Percentiles rank a stretch among this genome's conserved stretches.
Conservation (phyloP, 2,329 filamentous ascomycete species). For the Pyrenophora tritici-repentis region DNA sequence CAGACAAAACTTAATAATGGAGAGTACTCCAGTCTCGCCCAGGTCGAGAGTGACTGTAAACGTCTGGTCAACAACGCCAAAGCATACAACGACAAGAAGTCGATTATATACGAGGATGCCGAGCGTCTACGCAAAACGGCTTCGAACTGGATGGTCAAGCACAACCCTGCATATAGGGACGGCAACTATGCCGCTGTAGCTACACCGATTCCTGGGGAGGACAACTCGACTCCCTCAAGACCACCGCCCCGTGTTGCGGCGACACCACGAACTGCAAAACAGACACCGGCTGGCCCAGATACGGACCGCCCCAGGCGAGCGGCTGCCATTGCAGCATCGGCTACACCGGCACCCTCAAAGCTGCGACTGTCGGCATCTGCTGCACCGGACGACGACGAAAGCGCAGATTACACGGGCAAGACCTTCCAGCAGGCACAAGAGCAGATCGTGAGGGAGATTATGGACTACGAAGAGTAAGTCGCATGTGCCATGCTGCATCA, state of each 20-base stretch:
- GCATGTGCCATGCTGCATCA: not conserved
- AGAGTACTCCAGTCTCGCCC: constrained; percentile 71
- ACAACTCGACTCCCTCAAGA: constrained; percentile 39
- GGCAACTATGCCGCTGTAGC: constrained; percentile 70
- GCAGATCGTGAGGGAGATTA: constrained; percentile 76
- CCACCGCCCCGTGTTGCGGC: constrained; percentile 35
- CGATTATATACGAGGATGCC: constrained; percentile 77
- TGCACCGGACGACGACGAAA: constrained; percentile 29
- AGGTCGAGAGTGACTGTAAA: constrained; percentile 83
- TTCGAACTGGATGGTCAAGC: constrained; percentile 84
- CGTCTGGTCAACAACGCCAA: constrained; percentile 88
- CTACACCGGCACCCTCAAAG: constrained; percentile 44
- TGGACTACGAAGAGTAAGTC: constrained; percentile 61
- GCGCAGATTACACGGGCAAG: constrained; percentile 57
- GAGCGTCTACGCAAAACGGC: constrained; percentile 85
- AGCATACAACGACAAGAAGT: constrained; percentile 76
- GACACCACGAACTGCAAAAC: constrained; percentile 28
- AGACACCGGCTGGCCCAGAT: constrained; percentile 32
- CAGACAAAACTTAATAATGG: constrained; percentile 68
- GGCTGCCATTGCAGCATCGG: constrained; percentile 29
- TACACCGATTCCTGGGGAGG: constrained; percentile 70
- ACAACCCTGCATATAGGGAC: constrained; percentile 80
- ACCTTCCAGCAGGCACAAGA: constrained; percentile 85
- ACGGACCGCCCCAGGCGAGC: constrained; percentile 42
- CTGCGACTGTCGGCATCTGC: constrained; percentile 37